Base-by-base conservation (phyloP, 208 protist genomes). In the Spongospora subterranea region DNA sequence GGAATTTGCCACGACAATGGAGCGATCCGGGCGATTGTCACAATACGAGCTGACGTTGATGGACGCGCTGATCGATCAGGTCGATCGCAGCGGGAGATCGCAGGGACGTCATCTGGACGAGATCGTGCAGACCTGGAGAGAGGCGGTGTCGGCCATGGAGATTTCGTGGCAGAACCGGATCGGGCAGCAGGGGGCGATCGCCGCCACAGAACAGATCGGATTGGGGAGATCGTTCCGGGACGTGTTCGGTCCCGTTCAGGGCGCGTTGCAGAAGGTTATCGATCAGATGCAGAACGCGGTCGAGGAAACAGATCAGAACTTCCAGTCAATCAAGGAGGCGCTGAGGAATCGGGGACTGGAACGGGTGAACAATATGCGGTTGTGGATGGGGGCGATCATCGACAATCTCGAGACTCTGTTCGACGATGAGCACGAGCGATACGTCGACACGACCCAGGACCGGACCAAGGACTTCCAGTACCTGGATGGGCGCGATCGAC, bases 241-340 rank as follows among this genome's bases (percentile, higher is more conserved):
- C 50, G 24, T 6, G 17, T 39, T 43, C 71, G 17, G 35, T 82
- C 71, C 40, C 17, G 71, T 45, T 6, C 71, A 43, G 35, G 71
- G 17, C 71, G 17, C 17, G 17, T 40, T 43, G 71, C 71, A 82
- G 6, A 6, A 82, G 71, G 35, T 6, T 24, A 60, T 6, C 17
- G 71, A 40, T n/a, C 17, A 82, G 71, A 43, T 82, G 17, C 17
- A 82, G 17, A n/a, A 39, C n/a, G 6, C 71, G 6, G n/a, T 82
- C 35, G 71, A 82, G 6, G 71, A 82, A 20, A 39, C 17, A 6
- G 40, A 82, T 35, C 71, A 82, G 71, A 43, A 13, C 35, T 82
- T 82, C n/a, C 71, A 82, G 71, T 6, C 71, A 35, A n/a, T n/a
- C n/a, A 82, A 82, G n/a, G 71, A 82, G 71, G 6, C 71, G 35